phyloP scores from a whole-genome alignment of 1,139 yeast genomes.

The Sugiyamaella neomexicana region DNA sequence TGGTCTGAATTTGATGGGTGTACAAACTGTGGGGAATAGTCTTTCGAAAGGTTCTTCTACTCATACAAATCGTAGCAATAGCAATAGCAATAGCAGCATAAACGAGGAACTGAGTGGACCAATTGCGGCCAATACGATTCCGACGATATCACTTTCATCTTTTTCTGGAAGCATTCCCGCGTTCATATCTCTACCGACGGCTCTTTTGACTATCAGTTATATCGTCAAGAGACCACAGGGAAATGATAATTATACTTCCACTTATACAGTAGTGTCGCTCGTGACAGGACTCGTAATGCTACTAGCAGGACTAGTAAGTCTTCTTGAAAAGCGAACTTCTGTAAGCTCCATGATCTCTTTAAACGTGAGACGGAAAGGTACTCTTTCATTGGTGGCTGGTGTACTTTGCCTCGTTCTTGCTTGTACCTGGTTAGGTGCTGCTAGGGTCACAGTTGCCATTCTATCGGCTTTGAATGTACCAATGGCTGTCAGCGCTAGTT shows the following conservation, averaged over 20 bases:
- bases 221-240: conserved; percentile 21
- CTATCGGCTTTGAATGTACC: conserved; percentile 31
- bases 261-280: conserved; percentile 24
- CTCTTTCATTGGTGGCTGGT: conserved; percentile 28
- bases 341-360: not conserved
- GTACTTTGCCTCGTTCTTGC: conserved; percentile 28
- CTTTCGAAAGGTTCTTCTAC: too few species aligned
- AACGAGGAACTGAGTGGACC: not conserved
- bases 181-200: conserved; percentile 41
- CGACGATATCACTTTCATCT: conserved; percentile 14
- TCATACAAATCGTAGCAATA: not conserved
- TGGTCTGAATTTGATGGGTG: conserved; percentile 14
- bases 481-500: conserved; percentile 12
- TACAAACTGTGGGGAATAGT: conserved; percentile 6
- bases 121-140: not conserved
- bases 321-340: conserved; percentile 25
- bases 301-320: conserved; percentile 30
- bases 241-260: conserved; percentile 19
- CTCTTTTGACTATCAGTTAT: conserved; percentile 36
- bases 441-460: conserved; percentile 29
- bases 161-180: conserved; percentile 40
- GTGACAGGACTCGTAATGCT: conserved; percentile 33
- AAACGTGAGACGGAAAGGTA: conserved; percentile 19
- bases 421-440: conserved; percentile 31
- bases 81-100: not conserved